These are phyloP conservation scores for Durusdinium trenchii DNA, from an alignment of 73 alveolate genomes.

Conservation along the genomic window DNA sequence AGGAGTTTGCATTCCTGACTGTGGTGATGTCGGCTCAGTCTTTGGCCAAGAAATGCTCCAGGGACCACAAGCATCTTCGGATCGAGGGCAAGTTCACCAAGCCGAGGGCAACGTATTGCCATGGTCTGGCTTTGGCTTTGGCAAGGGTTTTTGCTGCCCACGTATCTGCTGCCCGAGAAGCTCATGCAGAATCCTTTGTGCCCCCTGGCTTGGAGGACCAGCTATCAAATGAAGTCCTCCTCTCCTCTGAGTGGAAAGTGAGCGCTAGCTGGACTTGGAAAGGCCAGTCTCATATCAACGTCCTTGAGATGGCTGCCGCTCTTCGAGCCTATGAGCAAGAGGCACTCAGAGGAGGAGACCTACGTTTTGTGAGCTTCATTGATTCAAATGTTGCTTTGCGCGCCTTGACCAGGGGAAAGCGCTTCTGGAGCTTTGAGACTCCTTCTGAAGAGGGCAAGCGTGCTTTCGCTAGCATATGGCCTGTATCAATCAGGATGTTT, in stretches of 20 bases:
- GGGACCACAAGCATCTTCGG: not conserved
- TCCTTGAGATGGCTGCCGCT: not conserved
- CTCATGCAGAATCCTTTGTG: not conserved
- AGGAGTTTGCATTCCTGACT: not conserved
- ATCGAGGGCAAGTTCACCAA: not conserved
- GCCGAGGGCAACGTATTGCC: not conserved
- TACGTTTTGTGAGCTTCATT: not conserved
- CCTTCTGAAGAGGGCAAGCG: not conserved
- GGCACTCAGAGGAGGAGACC: not conserved
- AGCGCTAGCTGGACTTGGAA: not conserved
- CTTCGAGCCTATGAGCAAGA: not conserved
- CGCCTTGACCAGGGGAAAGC: not conserved
- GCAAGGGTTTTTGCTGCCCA: not conserved
- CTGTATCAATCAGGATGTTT: not conserved
- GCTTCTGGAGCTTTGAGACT: not conserved
- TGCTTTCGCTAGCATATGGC: not conserved
- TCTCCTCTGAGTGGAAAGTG: not conserved
- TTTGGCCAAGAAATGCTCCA: not conserved
- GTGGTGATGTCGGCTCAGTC: not conserved
- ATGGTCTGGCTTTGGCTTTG: not conserved
- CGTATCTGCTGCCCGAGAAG: not conserved
- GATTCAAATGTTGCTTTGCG: constrained; percentile 13
- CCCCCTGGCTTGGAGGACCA: not conserved
- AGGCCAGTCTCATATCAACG: not conserved
- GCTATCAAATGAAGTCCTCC: not conserved